These are phyloP conservation scores for Laetiporus sulphureus DNA, from an alignment of 1,284 basidiomycete genomes.

Conservation along the genomic window DNA sequence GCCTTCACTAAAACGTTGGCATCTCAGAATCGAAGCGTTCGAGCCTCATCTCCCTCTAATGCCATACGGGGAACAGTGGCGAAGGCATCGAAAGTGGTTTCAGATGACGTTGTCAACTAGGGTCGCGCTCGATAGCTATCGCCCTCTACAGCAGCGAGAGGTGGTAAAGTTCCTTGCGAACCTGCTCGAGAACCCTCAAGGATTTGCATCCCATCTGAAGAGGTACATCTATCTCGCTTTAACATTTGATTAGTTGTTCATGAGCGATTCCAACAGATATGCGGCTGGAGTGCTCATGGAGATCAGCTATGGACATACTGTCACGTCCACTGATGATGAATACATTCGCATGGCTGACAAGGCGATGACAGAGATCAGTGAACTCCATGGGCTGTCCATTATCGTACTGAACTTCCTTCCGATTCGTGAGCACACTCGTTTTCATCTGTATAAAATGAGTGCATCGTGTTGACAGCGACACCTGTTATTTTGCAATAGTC, in stretches of 20 bases:
- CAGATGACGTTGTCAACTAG: constrained; percentile 22
- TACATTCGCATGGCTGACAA: constrained; percentile 11
- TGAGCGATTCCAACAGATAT: constrained; percentile 2
- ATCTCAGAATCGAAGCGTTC: too few species aligned
- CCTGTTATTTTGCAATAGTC: constrained; percentile 9
- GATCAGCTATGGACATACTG: constrained; percentile 13
- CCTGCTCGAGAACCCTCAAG: constrained; percentile 17
- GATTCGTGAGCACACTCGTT: constrained; percentile 4
- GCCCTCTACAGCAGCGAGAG: constrained; percentile 20
- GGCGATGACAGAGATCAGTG: constrained; percentile 7
- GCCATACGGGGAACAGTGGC: constrained; percentile 22
- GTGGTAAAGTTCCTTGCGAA: constrained; percentile 20
- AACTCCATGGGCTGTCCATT: constrained; percentile 10
- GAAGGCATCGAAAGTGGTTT: constrained; percentile 24
- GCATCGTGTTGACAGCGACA: too few species aligned
- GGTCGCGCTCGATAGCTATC: constrained; percentile 16
- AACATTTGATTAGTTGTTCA: neutral
- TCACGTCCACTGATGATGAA: constrained; percentile 9
- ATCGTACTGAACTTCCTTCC: constrained; percentile 16
- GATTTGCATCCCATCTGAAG: constrained; percentile 18
- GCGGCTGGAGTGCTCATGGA: constrained; percentile 9
- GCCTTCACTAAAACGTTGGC: too few species aligned
- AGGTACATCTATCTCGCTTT: constrained; percentile 12
- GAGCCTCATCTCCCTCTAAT: constrained; percentile 19
- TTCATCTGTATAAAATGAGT: too few species aligned